Conservation (phyloP, 2,329 filamentous ascomycete genomes). For the Diaporthe vexans region DNA sequence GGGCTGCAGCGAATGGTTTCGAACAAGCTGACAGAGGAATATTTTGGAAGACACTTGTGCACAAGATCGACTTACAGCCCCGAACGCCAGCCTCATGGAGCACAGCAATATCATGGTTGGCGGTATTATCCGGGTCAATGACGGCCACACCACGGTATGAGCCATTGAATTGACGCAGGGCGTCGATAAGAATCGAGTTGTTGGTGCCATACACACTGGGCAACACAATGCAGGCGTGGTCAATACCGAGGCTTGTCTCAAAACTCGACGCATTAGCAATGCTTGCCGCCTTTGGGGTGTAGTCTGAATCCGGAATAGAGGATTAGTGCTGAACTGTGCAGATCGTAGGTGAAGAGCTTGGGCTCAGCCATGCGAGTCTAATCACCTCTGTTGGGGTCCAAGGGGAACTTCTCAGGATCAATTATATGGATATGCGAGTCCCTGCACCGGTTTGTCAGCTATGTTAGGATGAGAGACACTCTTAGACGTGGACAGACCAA, state of each 20-base stretch:
- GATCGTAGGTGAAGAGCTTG: not conserved
- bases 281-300: constrained; percentile 15
- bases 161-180: constrained; percentile 3
- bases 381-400: constrained; percentile 9
- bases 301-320: not conserved
- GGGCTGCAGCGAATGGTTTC: too few relatives aligned
- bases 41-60: not conserved
- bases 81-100: constrained; percentile 22
- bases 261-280: constrained; percentile 12
- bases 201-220: constrained; percentile 8
- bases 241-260: not conserved
- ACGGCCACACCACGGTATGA: constrained; percentile 23
- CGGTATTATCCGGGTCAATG: constrained; percentile 5
- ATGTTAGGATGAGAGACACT: too few relatives aligned
- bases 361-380: too few relatives aligned
- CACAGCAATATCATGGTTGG: not conserved
- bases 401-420: not conserved
- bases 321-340: not conserved
- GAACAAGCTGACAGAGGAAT: not conserved
- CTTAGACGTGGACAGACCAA: not conserved
- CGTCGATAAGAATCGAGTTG: constrained; percentile 15
- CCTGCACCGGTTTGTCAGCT: not conserved
- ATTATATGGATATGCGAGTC: constrained; percentile 20
- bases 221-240: constrained; percentile 14
- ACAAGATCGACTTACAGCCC: not conserved